Percentiles rank a stretch among this genome's conserved stretches.
Evolutionary conservation across 164 flowering plant species (phyloP).

Genomic region (Cinnamomum micranthum): DNA sequence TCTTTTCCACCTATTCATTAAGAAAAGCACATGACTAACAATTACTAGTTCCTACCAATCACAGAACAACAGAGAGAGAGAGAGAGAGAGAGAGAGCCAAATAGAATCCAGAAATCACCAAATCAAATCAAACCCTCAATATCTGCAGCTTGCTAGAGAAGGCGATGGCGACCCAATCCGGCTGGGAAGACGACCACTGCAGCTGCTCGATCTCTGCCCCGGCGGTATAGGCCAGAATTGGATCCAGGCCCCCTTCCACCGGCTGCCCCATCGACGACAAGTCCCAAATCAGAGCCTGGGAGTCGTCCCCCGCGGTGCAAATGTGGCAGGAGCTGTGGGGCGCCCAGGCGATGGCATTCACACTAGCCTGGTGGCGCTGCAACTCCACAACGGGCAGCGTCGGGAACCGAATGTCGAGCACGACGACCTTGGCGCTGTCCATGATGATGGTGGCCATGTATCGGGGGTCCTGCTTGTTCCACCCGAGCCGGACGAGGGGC

Average conservation of each 20-base stretch:
- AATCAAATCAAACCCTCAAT: conserved; percentile 56
- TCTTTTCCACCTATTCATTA: no score
- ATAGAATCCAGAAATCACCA: not conserved
- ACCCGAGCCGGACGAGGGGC: conserved; percentile 73
- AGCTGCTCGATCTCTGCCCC: conserved; percentile 94
- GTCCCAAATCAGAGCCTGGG: conserved; percentile 86
- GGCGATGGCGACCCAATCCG: conserved; percentile 95
- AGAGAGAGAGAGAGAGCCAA: no score
- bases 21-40: no score
- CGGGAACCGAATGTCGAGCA: conserved; percentile 76
- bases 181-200: conserved; percentile 92
- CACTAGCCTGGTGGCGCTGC: conserved; percentile 85
- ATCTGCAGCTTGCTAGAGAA: conserved; percentile 89
- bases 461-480: conserved; percentile 94
- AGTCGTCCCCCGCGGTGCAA: conserved; percentile 91
- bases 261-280: conserved; percentile 78
- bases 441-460: conserved; percentile 91
- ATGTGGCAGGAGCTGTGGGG: conserved; percentile 92
- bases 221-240: conserved; percentile 80
- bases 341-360: conserved; percentile 93
- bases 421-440: conserved; percentile 84
- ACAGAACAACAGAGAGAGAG: not conserved
- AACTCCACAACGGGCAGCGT: conserved; percentile 82
- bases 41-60: no score
- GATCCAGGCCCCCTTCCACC: conserved; percentile 83